Conservation (phyloP, 495 filamentous ascomycete species). For the Aspergillus cavernicola region DNA sequence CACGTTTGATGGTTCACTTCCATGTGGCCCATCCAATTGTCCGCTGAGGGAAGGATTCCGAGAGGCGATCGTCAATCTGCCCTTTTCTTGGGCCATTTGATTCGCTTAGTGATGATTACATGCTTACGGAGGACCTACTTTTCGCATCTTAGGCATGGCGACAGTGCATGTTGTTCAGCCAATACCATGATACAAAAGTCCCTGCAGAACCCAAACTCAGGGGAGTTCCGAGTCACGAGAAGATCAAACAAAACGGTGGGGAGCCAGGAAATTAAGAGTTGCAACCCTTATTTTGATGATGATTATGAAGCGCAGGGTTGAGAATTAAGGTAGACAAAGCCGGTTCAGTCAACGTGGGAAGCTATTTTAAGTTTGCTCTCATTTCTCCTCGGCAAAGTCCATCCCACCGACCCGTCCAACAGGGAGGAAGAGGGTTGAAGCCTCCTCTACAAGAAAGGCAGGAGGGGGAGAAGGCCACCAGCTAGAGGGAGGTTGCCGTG, state of each 20-base stretch:
- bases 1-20: not conserved
- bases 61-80: constrained; percentile 18
- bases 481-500: no score
- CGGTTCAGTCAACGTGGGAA: not conserved
- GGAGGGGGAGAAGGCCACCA: no score
- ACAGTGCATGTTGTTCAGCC: no score
- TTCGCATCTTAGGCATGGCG: no score
- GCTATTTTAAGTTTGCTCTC: constrained; percentile 8
- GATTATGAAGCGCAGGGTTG: not conserved
- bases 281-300: not conserved
- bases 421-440: no score
- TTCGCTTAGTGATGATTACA: not conserved
- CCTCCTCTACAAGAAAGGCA: no score
- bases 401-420: no score
- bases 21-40: constrained; percentile 15
- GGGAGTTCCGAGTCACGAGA: no score
- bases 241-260: not conserved
- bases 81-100: not conserved
- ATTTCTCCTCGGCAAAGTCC: not conserved
- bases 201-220: no score
- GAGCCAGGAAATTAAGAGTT: constrained; percentile 7
- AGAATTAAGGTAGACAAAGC: constrained; percentile 1
- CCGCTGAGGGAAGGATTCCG: constrained; percentile 16
- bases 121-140: no score
- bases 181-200: no score